Evolutionary conservation across 805 yeast species (phyloP).

Genomic region (Komagataella kurtzmanii): DNA sequence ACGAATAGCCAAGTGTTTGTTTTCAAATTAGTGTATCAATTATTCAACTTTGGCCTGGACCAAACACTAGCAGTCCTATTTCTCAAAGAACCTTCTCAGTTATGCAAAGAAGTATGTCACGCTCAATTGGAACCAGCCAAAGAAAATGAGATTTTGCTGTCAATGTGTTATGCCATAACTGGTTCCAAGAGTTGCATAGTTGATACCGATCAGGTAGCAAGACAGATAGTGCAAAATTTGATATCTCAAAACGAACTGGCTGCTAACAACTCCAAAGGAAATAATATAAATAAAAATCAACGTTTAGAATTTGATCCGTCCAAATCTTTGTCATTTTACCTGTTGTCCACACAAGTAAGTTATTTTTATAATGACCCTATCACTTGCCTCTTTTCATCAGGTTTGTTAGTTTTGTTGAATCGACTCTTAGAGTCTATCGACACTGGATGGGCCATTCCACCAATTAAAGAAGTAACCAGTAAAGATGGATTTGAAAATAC

Average conservation of each 20-base stretch:
- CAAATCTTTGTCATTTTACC: background rate
- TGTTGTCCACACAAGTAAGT: background rate
- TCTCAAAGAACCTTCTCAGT: background rate
- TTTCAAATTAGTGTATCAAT: background rate
- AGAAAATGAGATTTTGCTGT: background rate
- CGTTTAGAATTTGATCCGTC: background rate
- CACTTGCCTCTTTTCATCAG: background rate
- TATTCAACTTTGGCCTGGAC: background rate
- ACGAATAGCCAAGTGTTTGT: background rate
- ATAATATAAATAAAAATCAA: background rate
- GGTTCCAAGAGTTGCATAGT: background rate
- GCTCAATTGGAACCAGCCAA: background rate
- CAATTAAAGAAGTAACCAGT: background rate
- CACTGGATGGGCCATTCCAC: background rate
- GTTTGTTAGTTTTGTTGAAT: background rate
- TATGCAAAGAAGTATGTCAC: background rate
- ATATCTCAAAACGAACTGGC: background rate
- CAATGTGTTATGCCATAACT: background rate
- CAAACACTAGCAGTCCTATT: background rate
- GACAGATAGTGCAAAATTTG: background rate
- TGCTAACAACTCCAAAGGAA: background rate
- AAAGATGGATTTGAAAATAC: background rate
- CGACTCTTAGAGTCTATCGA: background rate
- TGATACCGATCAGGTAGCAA: background rate
- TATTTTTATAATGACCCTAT: background rate